Base-by-base conservation (phyloP, 106 monocot species). In the Vanilla planifolia region DNA sequence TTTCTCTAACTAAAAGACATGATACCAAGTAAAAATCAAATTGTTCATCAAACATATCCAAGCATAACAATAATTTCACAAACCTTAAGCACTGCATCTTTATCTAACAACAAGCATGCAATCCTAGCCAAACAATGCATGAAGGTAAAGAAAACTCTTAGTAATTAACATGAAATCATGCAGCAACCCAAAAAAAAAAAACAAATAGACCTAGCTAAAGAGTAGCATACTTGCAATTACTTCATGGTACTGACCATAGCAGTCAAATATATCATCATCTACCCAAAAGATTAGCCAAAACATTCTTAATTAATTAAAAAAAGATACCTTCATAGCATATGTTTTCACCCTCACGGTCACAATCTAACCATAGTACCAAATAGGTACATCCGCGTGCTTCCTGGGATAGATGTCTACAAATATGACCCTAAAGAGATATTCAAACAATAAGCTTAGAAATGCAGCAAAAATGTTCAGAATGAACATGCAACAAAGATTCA, bases 341-440 rank as follows among this genome's bases (percentile, higher is more conserved):
- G 63, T 95, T 95, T 83, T 95, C 94, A 66, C 94, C 94, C 78
- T 95, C 94, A 37, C 94, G 82, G 53, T 95, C 94, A 74, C 94
- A 95, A 73, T 95, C 94, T 58, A 95, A 81, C 94, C 94, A 95
- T 25, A 95, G 70, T 60, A 95, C 69, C 55, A 95, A 61, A 65
- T 76, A 83, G 42, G 48, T 46, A 61, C 89, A 95, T 16, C 89
- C 80, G 52, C 80, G 76, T 40, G 89, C 85, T 80, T 95, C 94
- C 68, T 83, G 89, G 29, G 72, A 57, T 48, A 95, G 65, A 85
- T 95, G 94, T 62, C 78, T 72, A 73, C 75, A 63, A 40, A 95
- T 95, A 71, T 95, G 94, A 62, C 80, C 89, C 94, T 95, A 57
- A 57, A 36, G 6, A 11, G 57, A 36, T 6, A 57, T 34, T 33